phyloP scores from a whole-genome alignment of 148 eudicot species.

The Rhododendron griersonianum region DNA sequence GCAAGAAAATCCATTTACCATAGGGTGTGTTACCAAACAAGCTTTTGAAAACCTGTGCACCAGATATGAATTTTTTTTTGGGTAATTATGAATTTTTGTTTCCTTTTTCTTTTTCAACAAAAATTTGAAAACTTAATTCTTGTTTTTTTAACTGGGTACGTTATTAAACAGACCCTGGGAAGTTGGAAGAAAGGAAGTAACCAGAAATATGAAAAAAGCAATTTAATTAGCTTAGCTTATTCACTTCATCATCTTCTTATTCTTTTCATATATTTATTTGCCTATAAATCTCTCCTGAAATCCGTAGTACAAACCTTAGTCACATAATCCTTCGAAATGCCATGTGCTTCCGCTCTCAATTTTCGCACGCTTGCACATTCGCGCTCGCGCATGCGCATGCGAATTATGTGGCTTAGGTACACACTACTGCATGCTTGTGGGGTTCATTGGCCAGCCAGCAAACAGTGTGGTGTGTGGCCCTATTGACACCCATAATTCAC shows the following conservation, averaged over 20 bases:
- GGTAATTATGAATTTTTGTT: background rate
- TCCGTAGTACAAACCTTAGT: no score
- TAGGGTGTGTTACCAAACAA: no score
- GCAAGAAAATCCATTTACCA: background rate
- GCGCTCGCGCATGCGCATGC: no score
- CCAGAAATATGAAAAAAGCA: background rate
- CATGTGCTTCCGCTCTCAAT: no score
- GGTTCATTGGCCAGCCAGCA: background rate
- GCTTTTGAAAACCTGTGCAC: background rate
- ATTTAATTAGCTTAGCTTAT: background rate
- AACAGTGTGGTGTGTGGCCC: background rate
- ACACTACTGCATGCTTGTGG: background rate
- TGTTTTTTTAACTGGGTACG: background rate
- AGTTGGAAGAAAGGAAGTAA: background rate
- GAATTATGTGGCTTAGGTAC: no score
- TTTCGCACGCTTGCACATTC: background rate
- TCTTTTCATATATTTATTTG: background rate
- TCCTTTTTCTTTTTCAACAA: background rate
- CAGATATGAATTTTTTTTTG: background rate
- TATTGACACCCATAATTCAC: background rate
- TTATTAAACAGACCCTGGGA: background rate
- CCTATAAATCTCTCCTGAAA: background rate
- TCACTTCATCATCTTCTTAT: background rate
- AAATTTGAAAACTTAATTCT: background rate
- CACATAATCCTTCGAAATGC: no score